Evolutionary conservation across 306 rosid genomes (phyloP).

Genomic region (Rubus idaeus): DNA sequence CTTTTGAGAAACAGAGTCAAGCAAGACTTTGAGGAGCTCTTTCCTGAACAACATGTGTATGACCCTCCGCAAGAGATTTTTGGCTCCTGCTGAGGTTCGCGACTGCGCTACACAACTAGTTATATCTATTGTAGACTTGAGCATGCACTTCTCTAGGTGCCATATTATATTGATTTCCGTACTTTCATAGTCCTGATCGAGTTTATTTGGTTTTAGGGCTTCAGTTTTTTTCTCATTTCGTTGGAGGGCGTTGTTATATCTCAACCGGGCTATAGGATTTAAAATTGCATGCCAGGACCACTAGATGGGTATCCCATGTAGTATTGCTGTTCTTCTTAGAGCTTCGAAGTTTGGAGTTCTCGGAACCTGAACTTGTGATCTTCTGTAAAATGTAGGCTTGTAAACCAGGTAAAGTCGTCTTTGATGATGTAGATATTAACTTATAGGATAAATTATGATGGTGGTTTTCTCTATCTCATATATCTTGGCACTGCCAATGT

Average conservation of each 20-base stretch:
- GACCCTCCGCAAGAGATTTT: constrained; percentile 95
- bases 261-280: not conserved
- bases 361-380: not conserved
- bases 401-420: not conserved
- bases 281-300: not conserved
- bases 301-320: not conserved
- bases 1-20: constrained; percentile 90
- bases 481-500: not conserved
- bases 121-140: not conserved
- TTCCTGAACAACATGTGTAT: constrained; percentile 75
- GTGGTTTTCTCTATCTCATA: not conserved
- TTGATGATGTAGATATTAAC: not conserved
- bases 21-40: constrained; percentile 95
- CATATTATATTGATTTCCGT: not conserved
- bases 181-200: not conserved
- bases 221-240: not conserved
- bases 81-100: constrained; percentile 64
- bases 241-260: not conserved
- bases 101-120: not conserved
- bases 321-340: not conserved
- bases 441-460: not conserved
- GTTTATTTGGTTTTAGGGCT: constrained; percentile 1
- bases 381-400: not conserved
- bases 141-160: not conserved
- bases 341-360: not conserved